A percentile compares a stretch with the other conserved stretches of the same genome.
phyloP scores from a whole-genome alignment of 108 stramenopile species.

The Nannochloropsis gaditana region DNA sequence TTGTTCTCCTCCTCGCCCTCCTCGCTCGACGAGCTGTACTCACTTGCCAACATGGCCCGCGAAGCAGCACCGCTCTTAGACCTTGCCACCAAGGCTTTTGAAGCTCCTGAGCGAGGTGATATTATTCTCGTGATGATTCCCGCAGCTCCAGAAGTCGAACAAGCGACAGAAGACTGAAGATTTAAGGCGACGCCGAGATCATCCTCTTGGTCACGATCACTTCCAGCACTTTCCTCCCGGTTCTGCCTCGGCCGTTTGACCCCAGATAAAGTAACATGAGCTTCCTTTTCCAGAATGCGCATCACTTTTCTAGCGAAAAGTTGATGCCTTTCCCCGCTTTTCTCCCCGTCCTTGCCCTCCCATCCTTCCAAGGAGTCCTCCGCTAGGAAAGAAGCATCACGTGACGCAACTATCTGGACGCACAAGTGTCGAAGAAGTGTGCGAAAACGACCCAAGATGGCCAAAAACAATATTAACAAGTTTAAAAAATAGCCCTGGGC shows the following conservation, averaged over 20 bases:
- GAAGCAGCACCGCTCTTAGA: not conserved
- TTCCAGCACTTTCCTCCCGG: no score
- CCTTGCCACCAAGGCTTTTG: not conserved
- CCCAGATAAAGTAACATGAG: no score
- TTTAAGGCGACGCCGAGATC: not conserved
- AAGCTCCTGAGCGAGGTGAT: not conserved
- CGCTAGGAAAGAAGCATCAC: not conserved
- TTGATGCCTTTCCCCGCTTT: not conserved
- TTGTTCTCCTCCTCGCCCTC: not conserved
- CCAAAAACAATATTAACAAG: not conserved
- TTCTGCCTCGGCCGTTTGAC: no score
- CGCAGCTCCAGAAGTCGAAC: not conserved
- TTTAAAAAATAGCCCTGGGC: not conserved
- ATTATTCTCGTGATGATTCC: not conserved
- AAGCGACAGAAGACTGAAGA: not conserved
- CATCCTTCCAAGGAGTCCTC: not conserved
- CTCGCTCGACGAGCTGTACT: constrained; percentile 3
- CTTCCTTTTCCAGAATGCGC: no score
- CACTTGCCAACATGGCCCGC: constrained; percentile 19
- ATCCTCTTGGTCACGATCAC: not conserved
- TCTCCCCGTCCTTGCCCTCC: not conserved
- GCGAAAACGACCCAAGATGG: not conserved
- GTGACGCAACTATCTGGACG: not conserved
- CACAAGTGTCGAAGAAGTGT: constrained; percentile 10
- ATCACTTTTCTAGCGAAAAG: no score